Base-by-base conservation (phyloP, 1,284 basidiomycete genomes). In the Microbotryum saponariae region DNA sequence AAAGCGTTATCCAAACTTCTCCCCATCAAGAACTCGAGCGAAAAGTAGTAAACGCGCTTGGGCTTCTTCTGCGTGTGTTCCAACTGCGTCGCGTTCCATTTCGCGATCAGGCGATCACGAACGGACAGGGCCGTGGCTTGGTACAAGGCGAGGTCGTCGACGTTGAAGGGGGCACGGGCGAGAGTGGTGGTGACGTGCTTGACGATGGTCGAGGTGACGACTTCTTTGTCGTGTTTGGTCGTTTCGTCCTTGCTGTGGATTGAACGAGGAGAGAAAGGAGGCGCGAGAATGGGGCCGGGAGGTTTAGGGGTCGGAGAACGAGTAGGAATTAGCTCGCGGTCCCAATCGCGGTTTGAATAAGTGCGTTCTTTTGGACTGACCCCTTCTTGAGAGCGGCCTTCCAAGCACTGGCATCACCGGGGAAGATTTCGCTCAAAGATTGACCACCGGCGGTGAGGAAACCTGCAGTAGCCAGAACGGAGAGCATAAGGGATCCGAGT, bases 91-190 rank as follows among this genome's bases (percentile, higher is more conserved):
- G 51, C 48, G 54, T 61, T 60, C 63, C 60, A 66, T 10, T 66
- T 67, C 56, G 71, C 59, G 59, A 94, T 81, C 48, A 96, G 81
- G 72, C 89, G 85, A 75, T 94, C 91, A 61, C 89, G 82, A 55
- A 87, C 87, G 46, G 88, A 85, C 46, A 93, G 77, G 1, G 89
- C 87, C 21, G 63, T 56, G 10, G 70, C 70, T 72, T 89, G 86
- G 76, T 89, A 91, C 50, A 85, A 85, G 65, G 88, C 85, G 56
- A 72, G 57, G 64, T 65, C 66, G 75, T 91, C 89, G 58, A 93
- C 78, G 74, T 91, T 94, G 80, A 87, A 87, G 1, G 90, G 83
- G 74, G 91, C 89, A 59, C 90, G 85, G 10, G 89, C 89, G 57
- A 96, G 80, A 14, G 88, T 88, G 0, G 89, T 90, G 70, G 90